These are phyloP conservation scores for Fusarium decemcellulare DNA, from an alignment of 2,329 filamentous ascomycete species.

Conservation along the genomic window DNA sequence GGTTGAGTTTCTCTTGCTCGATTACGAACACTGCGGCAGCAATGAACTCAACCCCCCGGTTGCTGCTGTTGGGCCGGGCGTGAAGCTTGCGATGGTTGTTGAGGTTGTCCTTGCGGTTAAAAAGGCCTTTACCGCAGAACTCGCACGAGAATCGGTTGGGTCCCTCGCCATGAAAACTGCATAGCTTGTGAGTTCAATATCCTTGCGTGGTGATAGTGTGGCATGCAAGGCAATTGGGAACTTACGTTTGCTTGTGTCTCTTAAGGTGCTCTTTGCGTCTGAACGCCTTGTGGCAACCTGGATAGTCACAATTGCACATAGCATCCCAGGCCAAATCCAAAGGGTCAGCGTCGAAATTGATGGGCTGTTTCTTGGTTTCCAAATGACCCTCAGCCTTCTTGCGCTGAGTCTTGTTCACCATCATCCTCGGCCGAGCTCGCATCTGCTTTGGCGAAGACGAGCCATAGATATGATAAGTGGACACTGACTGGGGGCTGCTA, in stretches of 20 bases:
- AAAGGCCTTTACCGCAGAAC: conserved; percentile 57
- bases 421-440: background rate
- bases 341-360: conserved; percentile 37
- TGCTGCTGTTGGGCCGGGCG: conserved; percentile 50
- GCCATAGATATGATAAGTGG: background rate
- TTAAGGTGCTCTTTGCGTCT: conserved; percentile 69
- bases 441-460: background rate
- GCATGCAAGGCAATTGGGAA: conserved; percentile 15
- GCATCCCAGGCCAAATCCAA: conserved; percentile 51
- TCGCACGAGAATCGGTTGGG: conserved; percentile 51
- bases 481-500: background rate
- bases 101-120: conserved; percentile 57
- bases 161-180: background rate
- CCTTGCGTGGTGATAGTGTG: background rate
- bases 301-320: conserved; percentile 57
- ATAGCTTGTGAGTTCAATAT: background rate
- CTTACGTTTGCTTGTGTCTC: conserved; percentile 66
- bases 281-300: conserved; percentile 62
- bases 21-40: background rate
- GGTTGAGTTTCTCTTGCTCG: background rate
- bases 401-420: background rate
- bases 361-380: background rate
- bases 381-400: background rate
- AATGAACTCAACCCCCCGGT: background rate
- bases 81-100: conserved; percentile 58